Evolutionary conservation across 2,329 filamentous ascomycete species (phyloP).

Genomic region (Xylaria sp.): DNA sequence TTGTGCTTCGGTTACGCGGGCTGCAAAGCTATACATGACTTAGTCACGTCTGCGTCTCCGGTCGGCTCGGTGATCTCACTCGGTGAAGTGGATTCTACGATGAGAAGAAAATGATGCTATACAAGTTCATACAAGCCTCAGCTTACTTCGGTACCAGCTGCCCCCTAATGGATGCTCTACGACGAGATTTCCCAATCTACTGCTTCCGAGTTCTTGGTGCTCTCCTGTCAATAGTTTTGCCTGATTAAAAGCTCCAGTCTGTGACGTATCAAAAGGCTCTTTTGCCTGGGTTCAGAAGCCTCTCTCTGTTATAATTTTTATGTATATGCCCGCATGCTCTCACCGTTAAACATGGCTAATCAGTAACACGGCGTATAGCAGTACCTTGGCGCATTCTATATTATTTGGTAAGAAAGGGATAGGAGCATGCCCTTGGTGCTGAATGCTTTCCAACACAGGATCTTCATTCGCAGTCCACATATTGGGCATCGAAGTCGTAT

Average conservation of each 20-base stretch:
- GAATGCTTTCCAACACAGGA: not conserved
- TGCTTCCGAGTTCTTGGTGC: not conserved
- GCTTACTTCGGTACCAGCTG: conserved; percentile 31
- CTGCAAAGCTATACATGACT: conserved; percentile 22
- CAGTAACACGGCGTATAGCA: not conserved
- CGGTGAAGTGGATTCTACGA: conserved; percentile 27
- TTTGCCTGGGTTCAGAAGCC: not conserved
- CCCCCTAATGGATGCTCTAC: conserved; percentile 21
- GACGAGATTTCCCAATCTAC: conserved; percentile 16
- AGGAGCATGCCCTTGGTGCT: not conserved
- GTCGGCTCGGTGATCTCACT: conserved; percentile 28
- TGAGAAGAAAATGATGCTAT: conserved; percentile 34
- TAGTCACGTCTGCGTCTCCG: conserved; percentile 30
- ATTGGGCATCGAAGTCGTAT: not conserved
- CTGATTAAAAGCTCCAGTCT: not conserved
- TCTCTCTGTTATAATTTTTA: not conserved
- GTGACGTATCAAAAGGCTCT: not conserved
- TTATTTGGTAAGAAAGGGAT: not conserved
- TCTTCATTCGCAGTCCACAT: not conserved
- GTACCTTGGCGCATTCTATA: not conserved
- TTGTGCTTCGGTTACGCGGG: conserved; percentile 32
- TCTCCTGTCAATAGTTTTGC: conserved; percentile 2
- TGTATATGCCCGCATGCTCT: not conserved
- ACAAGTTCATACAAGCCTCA: conserved; percentile 36
- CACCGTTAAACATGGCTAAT: not conserved